These are phyloP conservation scores for Candolleomyces eurysporus DNA, from an alignment of 768 basidiomycete genomes.

Conservation along the genomic window DNA sequence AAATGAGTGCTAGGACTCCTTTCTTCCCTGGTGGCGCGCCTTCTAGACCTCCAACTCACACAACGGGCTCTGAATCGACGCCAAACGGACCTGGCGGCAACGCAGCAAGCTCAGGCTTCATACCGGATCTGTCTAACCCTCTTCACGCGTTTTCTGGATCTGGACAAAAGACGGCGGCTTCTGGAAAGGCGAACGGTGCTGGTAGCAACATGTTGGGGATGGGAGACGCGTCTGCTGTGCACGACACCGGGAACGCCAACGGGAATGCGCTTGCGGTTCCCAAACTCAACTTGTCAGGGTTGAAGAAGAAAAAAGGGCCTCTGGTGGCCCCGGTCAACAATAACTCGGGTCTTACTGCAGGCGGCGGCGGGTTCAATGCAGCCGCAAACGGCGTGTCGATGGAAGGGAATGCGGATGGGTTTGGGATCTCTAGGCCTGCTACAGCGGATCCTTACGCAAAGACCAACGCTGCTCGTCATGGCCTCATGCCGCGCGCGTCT, in stretches of 20 bases:
- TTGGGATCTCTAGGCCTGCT: background rate
- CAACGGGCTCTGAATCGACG: background rate
- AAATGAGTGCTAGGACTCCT: constrained; percentile 1
- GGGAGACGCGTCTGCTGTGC: too few relatives aligned
- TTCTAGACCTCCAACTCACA: background rate
- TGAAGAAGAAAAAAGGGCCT: constrained; percentile 1
- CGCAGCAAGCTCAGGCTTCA: background rate
- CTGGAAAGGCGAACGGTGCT: background rate
- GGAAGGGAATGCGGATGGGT: background rate
- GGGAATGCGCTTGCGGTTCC: background rate
- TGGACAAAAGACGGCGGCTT: background rate
- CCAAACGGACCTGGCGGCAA: too few relatives aligned
- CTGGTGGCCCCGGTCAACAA: background rate
- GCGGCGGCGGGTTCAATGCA: background rate
- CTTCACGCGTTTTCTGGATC: background rate
- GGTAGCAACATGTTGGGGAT: too few relatives aligned
- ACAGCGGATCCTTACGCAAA: background rate
- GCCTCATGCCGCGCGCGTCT: background rate
- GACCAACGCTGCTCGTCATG: background rate
- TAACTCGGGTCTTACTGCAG: too few relatives aligned
- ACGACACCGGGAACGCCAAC: too few relatives aligned
- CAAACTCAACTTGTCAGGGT: background rate
- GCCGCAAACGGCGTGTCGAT: background rate
- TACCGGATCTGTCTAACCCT: background rate
- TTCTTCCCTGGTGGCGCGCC: background rate